phyloP scores from a whole-genome alignment of 345 rosid species.

The Gynandropsis gynandra region DNA sequence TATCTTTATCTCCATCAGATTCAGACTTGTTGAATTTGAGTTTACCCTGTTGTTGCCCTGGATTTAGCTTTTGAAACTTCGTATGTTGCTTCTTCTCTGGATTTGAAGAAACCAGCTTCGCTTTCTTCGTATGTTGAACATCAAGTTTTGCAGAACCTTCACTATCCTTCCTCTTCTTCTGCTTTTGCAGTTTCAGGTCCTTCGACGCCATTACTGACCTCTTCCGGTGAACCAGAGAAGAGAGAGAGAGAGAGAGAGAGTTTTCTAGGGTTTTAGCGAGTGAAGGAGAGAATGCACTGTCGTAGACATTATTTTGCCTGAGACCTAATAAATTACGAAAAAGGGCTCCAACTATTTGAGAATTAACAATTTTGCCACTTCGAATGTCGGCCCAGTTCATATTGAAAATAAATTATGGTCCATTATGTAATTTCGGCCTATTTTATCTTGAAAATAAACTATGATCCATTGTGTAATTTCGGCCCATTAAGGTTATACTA shows the following conservation, averaged over 20 bases:
- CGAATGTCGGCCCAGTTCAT: not conserved
- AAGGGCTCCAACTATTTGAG: not conserved
- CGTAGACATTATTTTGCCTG: not conserved
- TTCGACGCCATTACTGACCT: conserved; percentile 24
- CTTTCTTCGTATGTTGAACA: conserved; percentile 24
- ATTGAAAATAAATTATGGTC: too few relatives aligned
- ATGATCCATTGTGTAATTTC: too few relatives aligned
- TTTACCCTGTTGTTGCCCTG: conserved; percentile 12
- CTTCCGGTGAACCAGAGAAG: not conserved
- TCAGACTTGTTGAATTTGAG: conserved; percentile 13
- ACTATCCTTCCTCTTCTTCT: conserved; percentile 22
- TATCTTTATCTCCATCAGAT: conserved; percentile 13
- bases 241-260: conserved; percentile 5
- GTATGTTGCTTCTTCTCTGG: conserved; percentile 8
- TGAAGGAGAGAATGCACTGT: conserved; percentile 14
- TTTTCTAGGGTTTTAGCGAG: conserved; percentile 28
- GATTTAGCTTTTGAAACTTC: not conserved
- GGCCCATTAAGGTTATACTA: too few relatives aligned
- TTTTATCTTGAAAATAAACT: not conserved
- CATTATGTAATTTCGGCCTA: too few relatives aligned
- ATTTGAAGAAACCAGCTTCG: conserved; percentile 16
- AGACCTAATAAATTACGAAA: not conserved
- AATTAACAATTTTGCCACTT: conserved; percentile 19
- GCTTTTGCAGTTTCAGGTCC: conserved; percentile 11
- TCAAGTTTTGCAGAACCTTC: conserved; percentile 18